Percentiles rank a stretch among this genome's conserved stretches.
These are phyloP conservation scores for Acacia acuminata DNA, from an alignment of 306 rosid species.

Conservation along the genomic window DNA sequence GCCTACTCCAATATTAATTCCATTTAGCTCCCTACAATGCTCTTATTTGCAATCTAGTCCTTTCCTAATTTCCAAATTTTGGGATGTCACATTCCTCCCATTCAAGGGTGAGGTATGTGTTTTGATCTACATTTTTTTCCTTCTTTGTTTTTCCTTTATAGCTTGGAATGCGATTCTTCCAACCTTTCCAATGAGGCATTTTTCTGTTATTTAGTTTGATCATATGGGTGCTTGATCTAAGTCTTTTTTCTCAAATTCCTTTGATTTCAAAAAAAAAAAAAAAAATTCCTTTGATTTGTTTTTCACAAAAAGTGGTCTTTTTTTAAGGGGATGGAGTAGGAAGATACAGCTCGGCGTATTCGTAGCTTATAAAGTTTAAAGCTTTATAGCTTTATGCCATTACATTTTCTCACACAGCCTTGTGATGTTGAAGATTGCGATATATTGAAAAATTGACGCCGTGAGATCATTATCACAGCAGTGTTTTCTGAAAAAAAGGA, in stretches of 20 bases:
- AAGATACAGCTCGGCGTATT: neutral
- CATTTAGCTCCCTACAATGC: too few species aligned
- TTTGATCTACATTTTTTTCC: neutral
- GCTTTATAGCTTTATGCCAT: neutral
- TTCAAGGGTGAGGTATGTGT: constrained; percentile 68
- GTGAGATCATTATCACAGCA: neutral
- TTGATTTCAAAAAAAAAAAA: too few species aligned
- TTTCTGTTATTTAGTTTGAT: neutral
- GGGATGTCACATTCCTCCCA: too few species aligned
- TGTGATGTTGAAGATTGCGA: neutral
- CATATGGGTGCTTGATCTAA: neutral
- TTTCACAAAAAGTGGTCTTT: neutral
- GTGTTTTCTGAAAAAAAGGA: neutral
- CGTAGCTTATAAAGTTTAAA: neutral
- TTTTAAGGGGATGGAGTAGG: neutral
- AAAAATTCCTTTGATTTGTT: neutral
- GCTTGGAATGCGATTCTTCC: constrained; percentile 1
- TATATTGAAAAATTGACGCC: neutral
- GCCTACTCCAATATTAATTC: too few species aligned
- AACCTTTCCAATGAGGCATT: neutral
- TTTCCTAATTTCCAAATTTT: too few species aligned
- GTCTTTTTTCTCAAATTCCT: neutral
- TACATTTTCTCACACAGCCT: neutral
- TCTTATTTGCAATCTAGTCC: too few species aligned
- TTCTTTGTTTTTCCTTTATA: neutral